Evolutionary conservation across 441 rosid species (phyloP).

Genomic region (Euphorbia schlechtendalii): DNA sequence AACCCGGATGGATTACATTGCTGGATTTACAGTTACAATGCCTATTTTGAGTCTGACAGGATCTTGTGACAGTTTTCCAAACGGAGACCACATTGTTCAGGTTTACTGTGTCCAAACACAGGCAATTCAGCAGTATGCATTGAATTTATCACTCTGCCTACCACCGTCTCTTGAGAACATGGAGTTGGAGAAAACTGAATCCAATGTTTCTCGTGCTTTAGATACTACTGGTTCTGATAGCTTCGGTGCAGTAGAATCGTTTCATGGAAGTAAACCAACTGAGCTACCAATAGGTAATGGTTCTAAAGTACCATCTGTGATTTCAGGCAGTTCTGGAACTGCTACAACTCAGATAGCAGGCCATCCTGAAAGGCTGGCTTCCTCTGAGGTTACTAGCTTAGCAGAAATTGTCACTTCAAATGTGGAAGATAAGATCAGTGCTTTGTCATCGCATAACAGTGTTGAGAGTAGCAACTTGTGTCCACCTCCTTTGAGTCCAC

Average conservation of each 20-base stretch:
- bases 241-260: slow-evolving; percentile 30
- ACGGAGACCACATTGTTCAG: slow-evolving; percentile 55
- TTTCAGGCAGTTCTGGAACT: slow-evolving; percentile 29
- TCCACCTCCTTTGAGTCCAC: slow-evolving; percentile 53
- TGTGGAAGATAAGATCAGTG: slow-evolving; percentile 32
- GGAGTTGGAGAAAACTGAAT: slow-evolving; percentile 52
- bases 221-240: slow-evolving; percentile 28
- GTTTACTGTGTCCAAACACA: slow-evolving; percentile 89
- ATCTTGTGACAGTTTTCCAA: slow-evolving; percentile 45
- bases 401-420: slow-evolving; percentile 28
- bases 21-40: slow-evolving; percentile 85
- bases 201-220: slow-evolving; percentile 34
- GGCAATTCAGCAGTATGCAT: slow-evolving; percentile 89
- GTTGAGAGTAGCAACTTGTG: slow-evolving; percentile 31
- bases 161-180: slow-evolving; percentile 59
- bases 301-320: slow-evolving; percentile 19
- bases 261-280: slow-evolving; percentile 30
- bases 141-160: slow-evolving; percentile 70
- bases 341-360: slow-evolving; percentile 21
- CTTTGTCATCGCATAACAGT: slow-evolving; percentile 31
- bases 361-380: slow-evolving; percentile 32
- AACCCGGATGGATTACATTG: slow-evolving; percentile 73
- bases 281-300: slow-evolving; percentile 27
- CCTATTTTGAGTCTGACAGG: slow-evolving; percentile 91
- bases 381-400: slow-evolving; percentile 34